Evolutionary conservation across 1,284 basidiomycete genomes (phyloP), one percentile per base, ranked within the genome.

Genomic region (Naganishia albida): DNA sequence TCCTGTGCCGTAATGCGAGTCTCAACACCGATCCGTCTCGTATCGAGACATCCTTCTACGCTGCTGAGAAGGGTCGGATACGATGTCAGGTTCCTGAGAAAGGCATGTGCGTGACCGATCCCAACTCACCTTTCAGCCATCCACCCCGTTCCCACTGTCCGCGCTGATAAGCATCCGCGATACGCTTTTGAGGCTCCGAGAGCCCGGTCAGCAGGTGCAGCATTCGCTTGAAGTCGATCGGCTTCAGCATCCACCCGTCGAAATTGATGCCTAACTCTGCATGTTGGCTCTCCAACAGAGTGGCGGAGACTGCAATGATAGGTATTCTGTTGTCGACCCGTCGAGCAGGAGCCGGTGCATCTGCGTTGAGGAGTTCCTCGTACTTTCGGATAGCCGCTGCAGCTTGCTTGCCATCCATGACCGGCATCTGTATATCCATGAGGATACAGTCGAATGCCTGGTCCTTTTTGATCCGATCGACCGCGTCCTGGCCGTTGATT

Each of bases 401-500:
- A 0, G 89, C 85, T 65, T 88, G 85, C 69, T 87, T 87, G 1
- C 90, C 90, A 72, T 91, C 85, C 66, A 91, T 82, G 64, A 92
- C 87, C 0, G 90, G 90, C 90, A 91, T 92, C 74, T 90, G 88
- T 39, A 92, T 86, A 75, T 92, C 90, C 90, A 92, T 92, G 62
- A 93, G 80, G 20, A 92, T 82, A 54, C 83, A 85, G 74, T 93
- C 90, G 67, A 88, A 89, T 18, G 85, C 81, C 39, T 82, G 81
- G 73, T 91, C 88, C 0, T 75, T 71, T 63, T 82, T 75, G 38
- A 91, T 80, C 65, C 81, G 81, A 49, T 88, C 85, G 1, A 90
- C 80, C 0, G 85, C 87, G 73, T 91, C 88, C 76, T 89, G 88
- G 6, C 90, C 90, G 71, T 92, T 90, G 3, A 85, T 86, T 0